Percentiles rank a stretch among this genome's conserved stretches.
Evolutionary conservation across 2,329 filamentous ascomycete species (phyloP).

Genomic region (Penicillium sp.): DNA sequence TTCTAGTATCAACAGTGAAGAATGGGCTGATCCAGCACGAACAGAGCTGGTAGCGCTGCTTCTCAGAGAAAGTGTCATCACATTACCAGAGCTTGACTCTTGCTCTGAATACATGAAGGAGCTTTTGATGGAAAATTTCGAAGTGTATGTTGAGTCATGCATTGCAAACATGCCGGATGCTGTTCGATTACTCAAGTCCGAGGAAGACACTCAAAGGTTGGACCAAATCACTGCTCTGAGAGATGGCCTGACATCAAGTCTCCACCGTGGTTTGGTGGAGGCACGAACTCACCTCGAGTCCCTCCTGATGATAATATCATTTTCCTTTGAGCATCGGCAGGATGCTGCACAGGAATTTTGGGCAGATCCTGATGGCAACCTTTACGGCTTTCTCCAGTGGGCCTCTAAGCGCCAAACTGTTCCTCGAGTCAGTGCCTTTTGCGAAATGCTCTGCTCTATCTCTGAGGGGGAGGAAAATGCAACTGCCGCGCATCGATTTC

Average conservation of each 20-base stretch:
- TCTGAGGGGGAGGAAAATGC: constrained; percentile 81
- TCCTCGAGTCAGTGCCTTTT: constrained; percentile 93
- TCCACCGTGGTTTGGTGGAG: constrained; percentile 43
- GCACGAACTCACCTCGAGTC: constrained; percentile 70
- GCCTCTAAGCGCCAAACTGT: constrained; percentile 93
- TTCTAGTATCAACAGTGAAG: constrained; percentile 73
- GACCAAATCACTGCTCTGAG: constrained; percentile 48
- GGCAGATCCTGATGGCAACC: constrained; percentile 86
- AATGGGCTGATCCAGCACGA: constrained; percentile 87
- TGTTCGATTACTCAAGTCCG: constrained; percentile 77
- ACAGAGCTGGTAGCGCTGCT: constrained; percentile 79
- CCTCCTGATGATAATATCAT: constrained; percentile 89
- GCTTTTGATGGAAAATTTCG: constrained; percentile 75
- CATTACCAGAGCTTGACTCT: constrained; percentile 66
- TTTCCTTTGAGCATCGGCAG: constrained; percentile 80
- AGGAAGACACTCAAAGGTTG: constrained; percentile 78
- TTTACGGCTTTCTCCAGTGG: constrained; percentile 95
- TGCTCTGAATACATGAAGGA: constrained; percentile 72
- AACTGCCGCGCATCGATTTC: constrained; percentile 80
- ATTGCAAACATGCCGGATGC: constrained; percentile 95
- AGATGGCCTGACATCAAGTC: constrained; percentile 43
- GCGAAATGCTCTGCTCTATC: constrained; percentile 89
- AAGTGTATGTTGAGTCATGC: constrained; percentile 85
- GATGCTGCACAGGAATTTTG: constrained; percentile 88
- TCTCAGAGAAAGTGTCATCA: constrained; percentile 72